These are phyloP conservation scores for Phytophthora cryptogea DNA, from an alignment of 352 stramenopile species.

Conservation along the genomic window DNA sequence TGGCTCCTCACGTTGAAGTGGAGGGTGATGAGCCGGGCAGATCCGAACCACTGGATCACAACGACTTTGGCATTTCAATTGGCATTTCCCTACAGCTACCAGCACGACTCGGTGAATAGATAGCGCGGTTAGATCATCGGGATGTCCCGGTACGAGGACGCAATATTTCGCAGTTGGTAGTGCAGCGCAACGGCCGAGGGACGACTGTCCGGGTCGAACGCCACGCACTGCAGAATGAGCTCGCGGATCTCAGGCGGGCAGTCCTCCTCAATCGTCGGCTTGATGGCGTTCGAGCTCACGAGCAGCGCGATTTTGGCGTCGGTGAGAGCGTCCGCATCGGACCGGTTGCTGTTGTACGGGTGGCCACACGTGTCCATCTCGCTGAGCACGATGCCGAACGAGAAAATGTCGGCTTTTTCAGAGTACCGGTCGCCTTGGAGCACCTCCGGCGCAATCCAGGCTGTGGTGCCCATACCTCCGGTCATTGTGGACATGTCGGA, in stretches of 20 bases:
- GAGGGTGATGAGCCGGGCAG: background rate
- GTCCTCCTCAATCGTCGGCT: conserved; percentile 45
- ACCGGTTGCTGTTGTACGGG: conserved; percentile 37
- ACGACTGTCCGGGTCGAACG: conserved; percentile 40
- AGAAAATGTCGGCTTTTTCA: conserved; percentile 72
- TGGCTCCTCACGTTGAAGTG: conserved; percentile 23
- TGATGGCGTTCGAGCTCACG: conserved; percentile 51
- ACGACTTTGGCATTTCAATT: conserved; percentile 10
- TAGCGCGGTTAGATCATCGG: conserved; percentile 14
- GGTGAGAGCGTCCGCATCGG: conserved; percentile 22
- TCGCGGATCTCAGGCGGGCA: conserved; percentile 49
- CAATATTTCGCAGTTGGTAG: conserved; percentile 50
- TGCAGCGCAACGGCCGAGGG: conserved; percentile 64
- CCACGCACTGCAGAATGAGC: conserved; percentile 50
- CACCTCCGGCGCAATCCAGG: conserved; percentile 74
- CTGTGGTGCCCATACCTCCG: conserved; percentile 52
- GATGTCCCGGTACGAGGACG: conserved; percentile 24
- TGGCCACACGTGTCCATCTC: conserved; percentile 52
- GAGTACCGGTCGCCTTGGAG: conserved; percentile 58
- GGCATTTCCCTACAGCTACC: conserved; percentile 9
- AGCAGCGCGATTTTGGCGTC: conserved; percentile 56
- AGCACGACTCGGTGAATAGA: background rate
- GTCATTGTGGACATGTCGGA: conserved; percentile 36
- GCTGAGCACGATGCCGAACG: conserved; percentile 60
- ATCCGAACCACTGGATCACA: background rate